Conservation (phyloP, 2,329 filamentous ascomycete species). For the Pyricularia pennisetigena region DNA sequence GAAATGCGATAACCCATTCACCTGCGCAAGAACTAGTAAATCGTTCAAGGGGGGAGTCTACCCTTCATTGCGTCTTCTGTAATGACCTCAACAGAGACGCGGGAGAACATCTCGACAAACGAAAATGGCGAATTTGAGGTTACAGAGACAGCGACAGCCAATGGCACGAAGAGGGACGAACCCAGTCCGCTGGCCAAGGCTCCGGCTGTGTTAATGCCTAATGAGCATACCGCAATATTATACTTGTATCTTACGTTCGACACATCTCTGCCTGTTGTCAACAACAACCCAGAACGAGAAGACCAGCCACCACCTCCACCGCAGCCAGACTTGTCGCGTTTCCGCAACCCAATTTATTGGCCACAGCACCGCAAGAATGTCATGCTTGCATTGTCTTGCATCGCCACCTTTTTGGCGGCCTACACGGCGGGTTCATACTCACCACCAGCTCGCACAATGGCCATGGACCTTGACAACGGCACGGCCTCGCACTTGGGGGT, state of each 20-base stretch:
- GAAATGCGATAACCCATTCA: background rate
- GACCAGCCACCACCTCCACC: conserved; percentile 13
- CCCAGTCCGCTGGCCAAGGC: background rate
- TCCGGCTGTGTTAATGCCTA: background rate
- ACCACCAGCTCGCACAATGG: conserved; percentile 57
- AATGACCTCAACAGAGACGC: background rate
- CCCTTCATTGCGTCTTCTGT: background rate
- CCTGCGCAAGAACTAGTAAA: background rate
- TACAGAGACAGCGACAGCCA: background rate
- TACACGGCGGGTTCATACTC: conserved; percentile 77
- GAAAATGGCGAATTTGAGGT: background rate
- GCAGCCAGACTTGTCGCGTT: conserved; percentile 57
- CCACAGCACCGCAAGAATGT: conserved; percentile 56
- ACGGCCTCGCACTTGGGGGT: conserved; percentile 52
- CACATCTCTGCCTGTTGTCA: conserved; percentile 23
- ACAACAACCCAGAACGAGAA: conserved; percentile 5
- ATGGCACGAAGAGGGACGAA: background rate
- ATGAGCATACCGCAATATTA: background rate
- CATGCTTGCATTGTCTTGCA: conserved; percentile 63
- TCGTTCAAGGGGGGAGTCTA: background rate
- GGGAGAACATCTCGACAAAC: background rate
- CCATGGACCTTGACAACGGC: conserved; percentile 39
- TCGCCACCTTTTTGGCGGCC: conserved; percentile 67
- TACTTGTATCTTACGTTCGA: conserved; percentile 29
- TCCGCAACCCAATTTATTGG: conserved; percentile 66